These are phyloP conservation scores for Magnolia kwangsiensis DNA, from an alignment of 164 flowering plant genomes.

Conservation along the genomic window DNA sequence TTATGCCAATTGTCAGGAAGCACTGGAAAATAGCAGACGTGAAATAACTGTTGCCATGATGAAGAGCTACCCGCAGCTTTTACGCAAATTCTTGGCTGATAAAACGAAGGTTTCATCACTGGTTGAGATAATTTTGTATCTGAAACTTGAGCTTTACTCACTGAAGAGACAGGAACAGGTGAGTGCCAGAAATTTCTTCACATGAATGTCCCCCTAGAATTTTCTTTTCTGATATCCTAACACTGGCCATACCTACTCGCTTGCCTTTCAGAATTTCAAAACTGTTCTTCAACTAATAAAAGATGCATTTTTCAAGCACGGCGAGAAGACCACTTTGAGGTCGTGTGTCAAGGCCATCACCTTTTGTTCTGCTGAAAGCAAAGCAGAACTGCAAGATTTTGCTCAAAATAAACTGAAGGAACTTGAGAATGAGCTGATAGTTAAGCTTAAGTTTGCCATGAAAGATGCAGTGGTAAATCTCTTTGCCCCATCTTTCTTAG, in stretches of 20 bases:
- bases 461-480: conserved; percentile 64
- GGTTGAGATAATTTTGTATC: conserved; percentile 58
- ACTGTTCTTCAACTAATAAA: conserved; percentile 65
- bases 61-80: conserved; percentile 78
- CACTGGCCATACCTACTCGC: conserved; percentile 8
- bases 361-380: conserved; percentile 70
- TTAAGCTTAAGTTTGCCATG: conserved; percentile 73
- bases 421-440: conserved; percentile 76
- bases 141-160: conserved; percentile 90
- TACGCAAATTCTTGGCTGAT: conserved; percentile 85
- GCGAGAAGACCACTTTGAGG: conserved; percentile 83
- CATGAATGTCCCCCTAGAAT: neutral
- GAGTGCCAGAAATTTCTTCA: conserved; percentile 11
- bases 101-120: conserved; percentile 71
- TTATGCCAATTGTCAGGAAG: conserved; percentile 47
- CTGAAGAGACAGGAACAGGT: conserved; percentile 96
- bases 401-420: conserved; percentile 69
- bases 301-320: conserved; percentile 93
- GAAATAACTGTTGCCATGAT: conserved; percentile 82
- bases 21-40: conserved; percentile 58
- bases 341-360: conserved; percentile 83
- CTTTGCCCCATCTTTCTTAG: neutral
- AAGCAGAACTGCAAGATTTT: conserved; percentile 86
- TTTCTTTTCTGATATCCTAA: conserved; percentile 2
- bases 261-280: conserved; percentile 65